Evolutionary conservation across 331 rosid genomes (phyloP).

Genomic region (Pyracantha coccinea): DNA sequence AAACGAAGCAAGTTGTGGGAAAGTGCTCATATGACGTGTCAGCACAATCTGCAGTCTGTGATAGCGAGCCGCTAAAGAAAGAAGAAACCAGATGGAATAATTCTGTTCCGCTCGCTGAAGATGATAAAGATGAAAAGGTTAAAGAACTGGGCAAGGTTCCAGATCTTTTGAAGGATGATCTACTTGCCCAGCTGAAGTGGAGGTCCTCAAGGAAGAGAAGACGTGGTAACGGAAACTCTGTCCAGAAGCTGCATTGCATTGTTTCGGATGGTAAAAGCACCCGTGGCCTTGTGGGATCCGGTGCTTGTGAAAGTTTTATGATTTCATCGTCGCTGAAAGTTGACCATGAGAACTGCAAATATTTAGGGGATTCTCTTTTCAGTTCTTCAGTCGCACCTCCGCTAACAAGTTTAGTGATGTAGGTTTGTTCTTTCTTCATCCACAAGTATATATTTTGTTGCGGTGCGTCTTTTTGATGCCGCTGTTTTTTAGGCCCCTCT

Average conservation of each 20-base stretch:
- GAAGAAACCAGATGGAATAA: constrained; percentile 3
- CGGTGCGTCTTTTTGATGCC: constrained; percentile 46
- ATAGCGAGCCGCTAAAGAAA: constrained; percentile 21
- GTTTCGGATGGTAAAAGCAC: constrained; percentile 12
- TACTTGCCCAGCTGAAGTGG: constrained; percentile 56
- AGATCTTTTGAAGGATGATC: constrained; percentile 55
- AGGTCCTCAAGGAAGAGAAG: constrained; percentile 56
- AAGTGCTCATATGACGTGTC: constrained; percentile 12
- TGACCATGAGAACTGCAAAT: constrained; percentile 75
- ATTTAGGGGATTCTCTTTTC: constrained; percentile 56
- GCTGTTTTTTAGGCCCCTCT: background rate
- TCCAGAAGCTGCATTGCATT: constrained; percentile 13
- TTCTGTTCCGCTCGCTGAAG: constrained; percentile 8
- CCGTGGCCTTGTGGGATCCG: constrained; percentile 13
- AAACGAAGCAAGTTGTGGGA: constrained; percentile 4
- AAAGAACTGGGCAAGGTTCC: constrained; percentile 21
- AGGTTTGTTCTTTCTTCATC: background rate
- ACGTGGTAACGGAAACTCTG: constrained; percentile 17
- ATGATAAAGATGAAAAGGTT: constrained; percentile 12
- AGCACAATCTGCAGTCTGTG: constrained; percentile 8
- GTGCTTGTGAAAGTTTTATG: constrained; percentile 37
- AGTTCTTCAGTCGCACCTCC: constrained; percentile 62
- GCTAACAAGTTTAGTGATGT: constrained; percentile 71
- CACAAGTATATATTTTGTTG: background rate
- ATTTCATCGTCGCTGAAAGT: constrained; percentile 43